phyloP scores from a whole-genome alignment of 257 asterid genomes.

The Jaltomata sinuosa region DNA sequence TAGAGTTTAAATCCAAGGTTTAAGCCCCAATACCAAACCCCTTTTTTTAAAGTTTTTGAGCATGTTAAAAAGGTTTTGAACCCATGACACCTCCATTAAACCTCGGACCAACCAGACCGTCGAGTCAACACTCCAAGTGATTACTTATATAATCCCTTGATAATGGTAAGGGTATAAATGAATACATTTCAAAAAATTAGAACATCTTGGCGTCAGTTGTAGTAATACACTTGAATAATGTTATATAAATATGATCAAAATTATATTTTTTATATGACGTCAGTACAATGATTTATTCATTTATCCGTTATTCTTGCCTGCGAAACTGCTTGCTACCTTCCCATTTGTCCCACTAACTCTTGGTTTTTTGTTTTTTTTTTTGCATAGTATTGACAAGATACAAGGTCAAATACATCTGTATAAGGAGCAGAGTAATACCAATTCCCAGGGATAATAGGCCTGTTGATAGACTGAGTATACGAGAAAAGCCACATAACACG shows the following conservation, averaged over 20 bases:
- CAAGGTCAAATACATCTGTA: not conserved
- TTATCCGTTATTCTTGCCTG: not conserved
- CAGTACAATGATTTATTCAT: not conserved
- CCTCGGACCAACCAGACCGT: not conserved
- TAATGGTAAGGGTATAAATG: not conserved
- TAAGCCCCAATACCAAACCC: not conserved
- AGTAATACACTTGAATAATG: not conserved
- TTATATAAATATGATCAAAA: not conserved
- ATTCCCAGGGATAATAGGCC: conserved; percentile 74
- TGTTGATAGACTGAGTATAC: conserved; percentile 69
- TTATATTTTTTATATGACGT: not conserved
- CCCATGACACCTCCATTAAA: not conserved
- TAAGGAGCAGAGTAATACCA: conserved; percentile 39
- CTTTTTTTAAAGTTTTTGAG: not conserved
- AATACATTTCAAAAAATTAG: not conserved
- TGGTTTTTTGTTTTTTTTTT: not conserved
- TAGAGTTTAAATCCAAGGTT: not conserved
- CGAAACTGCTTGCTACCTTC: not conserved
- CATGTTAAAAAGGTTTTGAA: not conserved
- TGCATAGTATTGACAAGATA: not conserved
- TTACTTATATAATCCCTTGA: not conserved
- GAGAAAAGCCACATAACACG: conserved; percentile 52
- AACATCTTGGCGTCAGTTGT: not conserved
- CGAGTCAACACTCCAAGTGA: not conserved
- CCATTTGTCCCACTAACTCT: not conserved